Evolutionary conservation across 495 filamentous ascomycete genomes (phyloP), one percentile per base, ranked within the genome.

Genomic region (Lentithecium fluviatile): DNA sequence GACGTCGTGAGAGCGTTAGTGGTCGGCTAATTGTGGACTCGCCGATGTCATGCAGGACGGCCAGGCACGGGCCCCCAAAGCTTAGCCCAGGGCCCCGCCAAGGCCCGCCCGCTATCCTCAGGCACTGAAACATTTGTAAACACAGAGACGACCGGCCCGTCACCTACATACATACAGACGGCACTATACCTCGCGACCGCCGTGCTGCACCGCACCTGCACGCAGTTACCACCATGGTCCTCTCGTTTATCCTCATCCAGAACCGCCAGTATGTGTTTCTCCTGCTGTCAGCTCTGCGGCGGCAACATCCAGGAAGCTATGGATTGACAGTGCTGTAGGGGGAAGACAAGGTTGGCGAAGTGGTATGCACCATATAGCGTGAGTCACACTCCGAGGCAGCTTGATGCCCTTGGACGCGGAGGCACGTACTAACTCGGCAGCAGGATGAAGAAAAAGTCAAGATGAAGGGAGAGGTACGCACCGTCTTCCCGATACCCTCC

Each of bases 281-380:
- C 20, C 64, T 62, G 49, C 55, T 25, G 50, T 48, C 34, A 38
- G 50, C 60, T 21, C 23, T 52, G 19, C 46, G 20, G 6, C 25
- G 8, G 36, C 50, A 51, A 43, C 51, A 54, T 37, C 47, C 23
- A 20, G 29, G 37, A 23, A 25, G 32, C 51, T 24, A 43, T 51
- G 29, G 20, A 46, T 34, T 21, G 23, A 23, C 21, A n/a, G 17
- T 52, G 10, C 45, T 55, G 57, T 75, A 97, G 94, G 83, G 94
- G 94, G 76, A 98, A 98, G 79, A 98, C 94, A 68, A 89, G 94
- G 36, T 85, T 98, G 53, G 94, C 94, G 54, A 98, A 98, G 79
- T 98, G 92, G 92, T 98, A 98, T 78, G 88, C 90, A 63, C 92
- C 94, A 43, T 97, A 97, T 82, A 92, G 84, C 77, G 83, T 85